Percentiles rank a stretch among this genome's conserved stretches.
Evolutionary conservation across 352 stramenopile genomes (phyloP).

Genomic region (Globisporangium nunn): DNA sequence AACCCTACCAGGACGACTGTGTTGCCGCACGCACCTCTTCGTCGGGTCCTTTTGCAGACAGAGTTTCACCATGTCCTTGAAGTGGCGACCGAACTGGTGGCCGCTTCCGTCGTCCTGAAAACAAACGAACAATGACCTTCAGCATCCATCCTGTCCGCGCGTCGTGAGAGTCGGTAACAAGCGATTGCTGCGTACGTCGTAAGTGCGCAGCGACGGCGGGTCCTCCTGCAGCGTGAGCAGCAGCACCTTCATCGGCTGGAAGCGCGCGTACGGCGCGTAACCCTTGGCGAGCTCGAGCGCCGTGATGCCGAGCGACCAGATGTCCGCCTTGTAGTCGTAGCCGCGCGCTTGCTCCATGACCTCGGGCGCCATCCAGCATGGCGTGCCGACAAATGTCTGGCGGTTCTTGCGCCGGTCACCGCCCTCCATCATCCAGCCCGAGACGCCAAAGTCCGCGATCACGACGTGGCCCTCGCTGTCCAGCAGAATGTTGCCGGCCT

Average conservation of each 20-base stretch:
- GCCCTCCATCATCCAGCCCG: constrained; percentile 96
- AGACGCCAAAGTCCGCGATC: constrained; percentile 99
- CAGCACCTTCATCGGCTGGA: constrained; percentile 98
- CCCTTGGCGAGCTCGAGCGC: constrained; percentile 98
- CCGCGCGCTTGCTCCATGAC: constrained; percentile 90
- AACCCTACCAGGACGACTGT: too few species aligned
- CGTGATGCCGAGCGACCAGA: constrained; percentile 99
- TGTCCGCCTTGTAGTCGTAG: constrained; percentile 97
- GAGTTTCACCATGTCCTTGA: constrained; percentile 86
- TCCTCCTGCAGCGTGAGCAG: constrained; percentile 96
- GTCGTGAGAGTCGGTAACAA: neutral
- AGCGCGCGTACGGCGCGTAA: constrained; percentile 97
- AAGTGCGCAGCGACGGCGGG: constrained; percentile 87
- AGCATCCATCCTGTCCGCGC: neutral
- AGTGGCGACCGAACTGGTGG: constrained; percentile 80
- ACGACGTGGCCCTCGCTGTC: constrained; percentile 92
- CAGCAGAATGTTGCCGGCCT: constrained; percentile 97
- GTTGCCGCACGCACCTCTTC: constrained; percentile 56
- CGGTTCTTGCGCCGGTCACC: constrained; percentile 91
- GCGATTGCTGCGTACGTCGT: constrained; percentile 46
- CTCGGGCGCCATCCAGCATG: constrained; percentile 94
- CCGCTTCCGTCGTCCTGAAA: constrained; percentile 72
- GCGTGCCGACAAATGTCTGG: constrained; percentile 98
- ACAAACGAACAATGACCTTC: neutral
- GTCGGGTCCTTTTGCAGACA: constrained; percentile 85